Conservation (phyloP, 306 rosid species). For the Citrullus mucosospermus region DNA sequence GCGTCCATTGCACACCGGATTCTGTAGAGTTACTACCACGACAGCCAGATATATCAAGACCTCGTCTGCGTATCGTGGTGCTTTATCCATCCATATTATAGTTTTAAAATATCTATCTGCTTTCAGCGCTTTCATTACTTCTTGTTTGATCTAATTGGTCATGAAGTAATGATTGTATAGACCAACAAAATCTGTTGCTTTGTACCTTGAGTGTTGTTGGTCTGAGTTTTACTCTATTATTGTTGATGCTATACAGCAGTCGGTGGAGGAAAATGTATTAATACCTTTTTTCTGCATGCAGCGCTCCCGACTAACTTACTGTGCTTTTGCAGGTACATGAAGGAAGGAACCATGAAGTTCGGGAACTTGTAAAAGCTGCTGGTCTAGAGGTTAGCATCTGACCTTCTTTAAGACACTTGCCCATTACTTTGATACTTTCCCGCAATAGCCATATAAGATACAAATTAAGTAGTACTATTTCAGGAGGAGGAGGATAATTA, state of each 20-base stretch:
- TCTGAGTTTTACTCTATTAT: not conserved
- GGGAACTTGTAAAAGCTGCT: conserved; percentile 81
- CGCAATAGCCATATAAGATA: not conserved
- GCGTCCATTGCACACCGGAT: conserved; percentile 72
- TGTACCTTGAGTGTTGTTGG: not conserved
- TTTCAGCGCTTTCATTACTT: not conserved
- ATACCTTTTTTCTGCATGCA: not conserved
- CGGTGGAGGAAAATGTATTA: not conserved
- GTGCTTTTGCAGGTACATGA: conserved; percentile 68
- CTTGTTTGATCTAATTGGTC: not conserved
- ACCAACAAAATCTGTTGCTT: not conserved
- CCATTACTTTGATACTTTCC: not conserved
- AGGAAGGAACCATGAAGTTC: conserved; percentile 96
- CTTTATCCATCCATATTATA: not conserved
- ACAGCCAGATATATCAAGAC: conserved; percentile 48
- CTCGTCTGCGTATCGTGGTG: conserved; percentile 86
- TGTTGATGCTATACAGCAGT: not conserved
- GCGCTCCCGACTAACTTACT: conserved; percentile 13
- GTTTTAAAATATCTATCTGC: not conserved
- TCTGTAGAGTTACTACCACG: conserved; percentile 63
- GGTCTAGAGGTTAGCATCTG: conserved; percentile 62
- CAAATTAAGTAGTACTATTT: not conserved
- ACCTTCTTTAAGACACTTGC: not conserved
- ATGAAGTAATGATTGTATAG: not conserved
- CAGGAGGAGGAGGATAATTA: too few relatives aligned